These are phyloP conservation scores for Arthrocladium fulminans DNA, from an alignment of 2,329 filamentous ascomycete species.

Conservation along the genomic window DNA sequence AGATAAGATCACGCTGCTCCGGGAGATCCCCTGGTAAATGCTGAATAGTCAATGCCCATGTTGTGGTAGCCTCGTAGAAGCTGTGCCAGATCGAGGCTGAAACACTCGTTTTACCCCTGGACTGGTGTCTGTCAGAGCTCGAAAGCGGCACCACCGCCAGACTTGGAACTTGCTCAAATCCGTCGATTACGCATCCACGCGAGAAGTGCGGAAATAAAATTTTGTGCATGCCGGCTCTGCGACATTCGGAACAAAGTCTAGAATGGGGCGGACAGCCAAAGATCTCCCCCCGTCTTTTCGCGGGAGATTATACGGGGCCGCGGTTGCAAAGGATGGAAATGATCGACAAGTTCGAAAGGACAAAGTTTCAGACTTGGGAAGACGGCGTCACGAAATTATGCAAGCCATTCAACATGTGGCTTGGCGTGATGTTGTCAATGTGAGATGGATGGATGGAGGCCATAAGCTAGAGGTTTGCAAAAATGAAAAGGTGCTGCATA, in stretches of 20 bases:
- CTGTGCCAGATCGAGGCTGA: background rate
- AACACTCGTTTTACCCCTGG: background rate
- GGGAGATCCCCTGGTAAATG: background rate
- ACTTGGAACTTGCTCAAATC: too few species aligned
- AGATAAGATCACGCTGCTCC: background rate
- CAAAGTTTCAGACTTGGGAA: conserved; percentile 8
- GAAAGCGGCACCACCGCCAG: background rate
- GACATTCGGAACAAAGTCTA: background rate
- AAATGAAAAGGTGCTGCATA: background rate
- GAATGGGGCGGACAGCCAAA: background rate
- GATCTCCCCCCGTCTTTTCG: too few species aligned
- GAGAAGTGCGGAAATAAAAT: too few species aligned
- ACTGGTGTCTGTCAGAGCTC: background rate
- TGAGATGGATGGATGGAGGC: background rate
- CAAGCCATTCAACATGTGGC: background rate
- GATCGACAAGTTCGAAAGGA: conserved; percentile 4
- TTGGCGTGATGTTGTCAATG: background rate
- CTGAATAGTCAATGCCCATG: too few species aligned
- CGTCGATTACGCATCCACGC: too few species aligned
- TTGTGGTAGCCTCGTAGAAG: background rate
- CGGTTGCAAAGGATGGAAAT: background rate
- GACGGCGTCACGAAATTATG: background rate
- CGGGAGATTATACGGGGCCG: background rate
- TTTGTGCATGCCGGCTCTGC: too few species aligned
- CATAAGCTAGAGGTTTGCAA: background rate